Evolutionary conservation across 129 eudicot species (phyloP).

Genomic region (Glebionis coronaria): DNA sequence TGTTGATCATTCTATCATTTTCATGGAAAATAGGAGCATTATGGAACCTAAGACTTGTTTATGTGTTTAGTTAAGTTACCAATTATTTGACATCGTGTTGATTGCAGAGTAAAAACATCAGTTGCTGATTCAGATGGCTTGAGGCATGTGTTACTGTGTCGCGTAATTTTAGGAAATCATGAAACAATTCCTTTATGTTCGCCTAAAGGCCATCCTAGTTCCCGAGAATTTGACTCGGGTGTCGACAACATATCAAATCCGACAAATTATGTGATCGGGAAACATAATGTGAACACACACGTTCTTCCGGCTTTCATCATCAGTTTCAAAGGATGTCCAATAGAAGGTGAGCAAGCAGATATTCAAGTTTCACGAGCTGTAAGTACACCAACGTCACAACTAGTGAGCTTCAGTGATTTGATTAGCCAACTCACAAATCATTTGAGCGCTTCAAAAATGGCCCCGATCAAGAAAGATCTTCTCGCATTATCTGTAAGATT

Average conservation of each 20-base stretch:
- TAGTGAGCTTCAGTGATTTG: conserved; percentile 23
- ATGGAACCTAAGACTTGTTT: neutral
- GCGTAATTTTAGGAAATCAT: conserved; percentile 26
- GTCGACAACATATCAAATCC: conserved; percentile 23
- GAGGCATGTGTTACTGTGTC: conserved; percentile 31
- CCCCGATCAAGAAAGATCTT: conserved; percentile 10
- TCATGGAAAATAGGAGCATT: neutral
- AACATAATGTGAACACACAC: conserved; percentile 31
- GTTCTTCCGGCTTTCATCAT: conserved; percentile 28
- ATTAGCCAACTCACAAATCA: conserved; percentile 23
- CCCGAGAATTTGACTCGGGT: conserved; percentile 26
- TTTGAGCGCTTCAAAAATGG: conserved; percentile 31
- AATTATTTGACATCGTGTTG: neutral
- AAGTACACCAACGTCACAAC: conserved; percentile 27
- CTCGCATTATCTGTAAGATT: too few species aligned
- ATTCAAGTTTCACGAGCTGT: neutral
- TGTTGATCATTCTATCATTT: too few species aligned
- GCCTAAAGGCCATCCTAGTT: conserved; percentile 21
- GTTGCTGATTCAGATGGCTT: conserved; percentile 27
- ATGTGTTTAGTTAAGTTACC: neutral
- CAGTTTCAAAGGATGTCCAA: conserved; percentile 20
- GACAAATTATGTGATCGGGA: conserved; percentile 36
- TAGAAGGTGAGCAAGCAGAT: conserved; percentile 9
- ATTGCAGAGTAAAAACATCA: conserved; percentile 28
- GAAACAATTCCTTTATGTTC: conserved; percentile 21